Evolutionary conservation across 352 stramenopile genomes (phyloP), one percentile per base, ranked within the genome.

Genomic region (Phytophthora vignae): DNA sequence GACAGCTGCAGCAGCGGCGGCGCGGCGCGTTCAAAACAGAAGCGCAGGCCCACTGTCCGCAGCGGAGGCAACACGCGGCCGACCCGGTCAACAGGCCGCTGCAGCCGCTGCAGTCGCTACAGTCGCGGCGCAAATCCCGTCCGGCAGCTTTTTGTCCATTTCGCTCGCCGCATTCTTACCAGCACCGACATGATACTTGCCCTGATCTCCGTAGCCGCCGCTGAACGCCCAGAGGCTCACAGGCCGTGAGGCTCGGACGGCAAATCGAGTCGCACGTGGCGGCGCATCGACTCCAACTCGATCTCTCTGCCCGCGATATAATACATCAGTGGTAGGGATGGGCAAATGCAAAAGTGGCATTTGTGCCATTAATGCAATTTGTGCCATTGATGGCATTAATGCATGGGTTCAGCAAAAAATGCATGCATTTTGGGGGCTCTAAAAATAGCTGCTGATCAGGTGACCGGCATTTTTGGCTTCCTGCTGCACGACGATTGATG

Each of bases 71-170:
- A 62, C 55, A 38, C 19, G 12, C 9, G 12, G 25, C 5, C 25
- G 27, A 11, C 50, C 10, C 67, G 67, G 67, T 70, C 67, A 74
- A 60, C 67, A 74, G n/a, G 19, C 54, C 19, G 50, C 55, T 48
- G 58, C 55, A 40, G 31, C 48, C 40, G 22, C 22, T 25, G 49
- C 38, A 40, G 33, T 42, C 36, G 36, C 36, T 42, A 42, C 36
- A 42, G 36, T 42, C 36, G 36, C 36, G 36, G 27, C 4, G 27
- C 27, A 31, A 31, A 31, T 31, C 27, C 27, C 27, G 27, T 31
- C 27, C 27, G 33, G 36, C 36, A 14, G 36, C 36, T n/a, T 42
- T 31, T 31, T 69, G 48, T 33, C 31, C 33, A 57, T 50, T 60
- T 67, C 21, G 56, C 29, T 6, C 29, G 12, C 19, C 38, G 3